A percentile compares a stretch with the other conserved stretches of the same genome.
Conservation (phyloP, 148 eudicot species). For the Silene conica region DNA sequence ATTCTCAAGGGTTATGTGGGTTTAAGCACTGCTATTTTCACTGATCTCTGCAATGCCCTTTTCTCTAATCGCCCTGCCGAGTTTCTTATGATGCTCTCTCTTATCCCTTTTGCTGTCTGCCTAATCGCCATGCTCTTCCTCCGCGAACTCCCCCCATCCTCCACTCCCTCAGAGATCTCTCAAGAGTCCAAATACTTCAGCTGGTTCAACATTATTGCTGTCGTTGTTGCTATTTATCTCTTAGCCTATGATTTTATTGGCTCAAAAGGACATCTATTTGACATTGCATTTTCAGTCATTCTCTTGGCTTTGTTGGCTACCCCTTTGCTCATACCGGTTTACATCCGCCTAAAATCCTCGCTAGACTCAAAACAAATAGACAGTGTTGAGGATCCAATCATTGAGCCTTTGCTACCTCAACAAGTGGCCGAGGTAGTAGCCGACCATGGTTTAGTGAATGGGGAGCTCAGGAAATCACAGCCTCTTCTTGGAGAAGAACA, state of each 20-base stretch:
- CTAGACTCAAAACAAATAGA: constrained; percentile 11
- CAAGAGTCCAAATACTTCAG: constrained; percentile 48
- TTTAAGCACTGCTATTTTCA: constrained; percentile 66
- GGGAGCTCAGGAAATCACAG: constrained; percentile 25
- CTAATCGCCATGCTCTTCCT: constrained; percentile 60
- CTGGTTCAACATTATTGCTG: constrained; percentile 52
- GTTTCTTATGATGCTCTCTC: constrained; percentile 53
- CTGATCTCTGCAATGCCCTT: constrained; percentile 55
- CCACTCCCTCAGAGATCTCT: constrained; percentile 35
- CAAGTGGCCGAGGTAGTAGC: constrained; percentile 13
- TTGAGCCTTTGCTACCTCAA: constrained; percentile 42
- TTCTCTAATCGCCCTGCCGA: constrained; percentile 51
- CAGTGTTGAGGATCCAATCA: constrained; percentile 34
- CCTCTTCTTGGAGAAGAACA: constrained; percentile 89
- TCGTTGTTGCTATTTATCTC: constrained; percentile 54
- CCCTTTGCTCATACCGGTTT: constrained; percentile 51
- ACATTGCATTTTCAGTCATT: constrained; percentile 34
- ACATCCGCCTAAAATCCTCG: constrained; percentile 33
- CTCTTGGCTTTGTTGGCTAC: constrained; percentile 51
- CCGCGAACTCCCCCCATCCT: constrained; percentile 48
- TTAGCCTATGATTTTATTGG: constrained; percentile 48
- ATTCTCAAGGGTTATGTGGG: constrained; percentile 77
- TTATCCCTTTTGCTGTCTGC: constrained; percentile 55
- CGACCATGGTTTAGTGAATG: constrained; percentile 11
- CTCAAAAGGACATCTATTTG: constrained; percentile 31